Conservation (phyloP, 2,329 filamentous ascomycete genomes). For the Epichloe sylvatica region DNA sequence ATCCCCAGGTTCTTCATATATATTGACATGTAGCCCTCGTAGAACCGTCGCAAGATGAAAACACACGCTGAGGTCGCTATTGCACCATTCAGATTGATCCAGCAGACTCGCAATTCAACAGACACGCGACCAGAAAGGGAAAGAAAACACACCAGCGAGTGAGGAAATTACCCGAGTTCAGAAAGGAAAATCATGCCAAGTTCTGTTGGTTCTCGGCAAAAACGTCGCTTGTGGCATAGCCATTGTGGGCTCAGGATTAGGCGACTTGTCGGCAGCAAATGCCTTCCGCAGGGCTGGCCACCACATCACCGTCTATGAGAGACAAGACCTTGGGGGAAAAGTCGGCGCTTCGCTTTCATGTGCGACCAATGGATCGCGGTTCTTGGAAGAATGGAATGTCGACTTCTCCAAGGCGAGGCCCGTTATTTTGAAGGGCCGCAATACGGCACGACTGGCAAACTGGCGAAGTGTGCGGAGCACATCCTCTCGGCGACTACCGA, state of each 20-base stretch:
- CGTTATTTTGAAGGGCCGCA: slow-evolving; percentile 44
- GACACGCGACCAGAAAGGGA: neutral
- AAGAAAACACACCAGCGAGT: neutral
- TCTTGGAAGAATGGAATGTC: slow-evolving; percentile 49
- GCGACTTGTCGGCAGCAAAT: slow-evolving; percentile 25
- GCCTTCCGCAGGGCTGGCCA: slow-evolving; percentile 27
- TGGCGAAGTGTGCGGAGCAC: slow-evolving; percentile 43
- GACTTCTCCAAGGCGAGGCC: slow-evolving; percentile 45
- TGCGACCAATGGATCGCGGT: slow-evolving; percentile 50
- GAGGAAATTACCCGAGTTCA: neutral
- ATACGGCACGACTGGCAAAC: slow-evolving; percentile 52
- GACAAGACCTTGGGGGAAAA: slow-evolving; percentile 48
- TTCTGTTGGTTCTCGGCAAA: neutral
- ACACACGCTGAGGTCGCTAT: neutral
- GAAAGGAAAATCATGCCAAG: neutral
- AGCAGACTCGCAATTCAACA: neutral
- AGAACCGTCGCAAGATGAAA: neutral
- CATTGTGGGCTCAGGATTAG: slow-evolving; percentile 26
- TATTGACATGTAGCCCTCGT: neutral
- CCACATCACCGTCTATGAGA: slow-evolving; percentile 44
- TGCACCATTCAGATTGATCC: neutral
- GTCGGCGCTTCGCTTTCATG: slow-evolving; percentile 49
- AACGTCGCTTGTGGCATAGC: slow-evolving; percentile 18
- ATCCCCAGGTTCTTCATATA: neutral
- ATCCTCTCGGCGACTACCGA: slow-evolving; percentile 46